A percentile compares a stretch with the other conserved stretches of the same genome.
Conservation (phyloP, 768 basidiomycete species). For the Russula vinacea region DNA sequence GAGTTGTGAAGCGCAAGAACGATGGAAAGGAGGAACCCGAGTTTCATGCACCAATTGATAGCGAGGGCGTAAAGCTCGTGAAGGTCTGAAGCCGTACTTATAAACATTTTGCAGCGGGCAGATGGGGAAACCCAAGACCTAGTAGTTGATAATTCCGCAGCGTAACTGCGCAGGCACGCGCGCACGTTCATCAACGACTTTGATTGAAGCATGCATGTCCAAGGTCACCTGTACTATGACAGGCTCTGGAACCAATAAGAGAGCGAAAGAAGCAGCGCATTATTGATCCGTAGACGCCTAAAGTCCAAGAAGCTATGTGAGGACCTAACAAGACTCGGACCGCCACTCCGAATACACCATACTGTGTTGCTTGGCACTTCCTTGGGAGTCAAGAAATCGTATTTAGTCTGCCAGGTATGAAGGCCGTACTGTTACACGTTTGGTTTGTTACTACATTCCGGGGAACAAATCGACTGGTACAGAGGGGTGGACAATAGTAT, state of each 20-base stretch:
- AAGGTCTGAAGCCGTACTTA: not conserved
- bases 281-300: not conserved
- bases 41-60: not conserved
- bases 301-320: no score
- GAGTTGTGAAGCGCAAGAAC: not conserved
- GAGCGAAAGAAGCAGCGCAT: not conserved
- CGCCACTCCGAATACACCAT: no score
- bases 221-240: not conserved
- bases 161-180: not conserved
- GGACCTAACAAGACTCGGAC: no score
- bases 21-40: not conserved
- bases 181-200: not conserved
- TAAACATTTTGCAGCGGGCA: not conserved
- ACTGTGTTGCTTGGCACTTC: no score
- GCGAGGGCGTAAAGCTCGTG: not conserved
- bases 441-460: slow-evolving; percentile 13
- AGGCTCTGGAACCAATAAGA: not conserved
- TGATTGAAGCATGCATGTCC: not conserved
- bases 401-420: no score
- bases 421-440: slow-evolving; percentile 11
- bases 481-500: not conserved
- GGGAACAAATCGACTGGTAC: slow-evolving; percentile 6
- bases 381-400: no score
- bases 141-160: no score
- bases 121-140: not conserved